Evolutionary conservation across 331 rosid genomes (phyloP), one percentile per base, ranked within the genome.

Genomic region (Saraca asoca): DNA sequence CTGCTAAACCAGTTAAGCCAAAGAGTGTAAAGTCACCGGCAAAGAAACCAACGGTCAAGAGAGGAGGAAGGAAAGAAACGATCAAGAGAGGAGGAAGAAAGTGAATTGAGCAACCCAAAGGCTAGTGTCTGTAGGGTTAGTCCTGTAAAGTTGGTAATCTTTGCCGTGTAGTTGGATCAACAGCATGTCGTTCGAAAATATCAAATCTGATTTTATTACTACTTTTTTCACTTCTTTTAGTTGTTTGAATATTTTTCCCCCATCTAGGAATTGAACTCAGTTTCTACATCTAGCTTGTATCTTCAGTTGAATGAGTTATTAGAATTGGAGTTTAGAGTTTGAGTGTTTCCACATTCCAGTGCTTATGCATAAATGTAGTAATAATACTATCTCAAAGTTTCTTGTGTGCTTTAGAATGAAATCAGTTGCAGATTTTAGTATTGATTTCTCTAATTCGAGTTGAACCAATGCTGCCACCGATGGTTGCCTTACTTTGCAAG

Each of bases 1-100:
- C 93, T 0, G 71, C 73, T 0, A 81, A 76, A 53, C 67, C 50
- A 0, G 83, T 68, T 11, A 82, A 82, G 78, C 60, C 85, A 0
- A 84, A 73, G 79, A 85, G 76, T 52, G 89, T 79, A 4, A 85
- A 76, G 74, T 83, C 92, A 0, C 87, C 93, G 76, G 81, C 78
- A 11, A 91, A 46, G 83, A 85, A 71, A 64, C 72, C 69, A 0
- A 49, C 91, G 0, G 74, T 84, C 0, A 84, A 71, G 69, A 84
- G 39, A 42, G 85, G 75, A n/a, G 81, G 77, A 11, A 91, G 42
- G 83, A 85, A 71, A 64, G 74, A 66, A 0, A 49, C 91, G 0
- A 72, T 84, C 0, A 84, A 71, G 69, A 84, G 41, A 42, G 85
- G 2, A 24, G 31, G 75, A 2, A 82, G 62, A 66, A 88, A 91